Evolutionary conservation across 2,329 filamentous ascomycete species (phyloP), one percentile per base, ranked within the genome.

Genomic region (Fusarium oligoseptatum): DNA sequence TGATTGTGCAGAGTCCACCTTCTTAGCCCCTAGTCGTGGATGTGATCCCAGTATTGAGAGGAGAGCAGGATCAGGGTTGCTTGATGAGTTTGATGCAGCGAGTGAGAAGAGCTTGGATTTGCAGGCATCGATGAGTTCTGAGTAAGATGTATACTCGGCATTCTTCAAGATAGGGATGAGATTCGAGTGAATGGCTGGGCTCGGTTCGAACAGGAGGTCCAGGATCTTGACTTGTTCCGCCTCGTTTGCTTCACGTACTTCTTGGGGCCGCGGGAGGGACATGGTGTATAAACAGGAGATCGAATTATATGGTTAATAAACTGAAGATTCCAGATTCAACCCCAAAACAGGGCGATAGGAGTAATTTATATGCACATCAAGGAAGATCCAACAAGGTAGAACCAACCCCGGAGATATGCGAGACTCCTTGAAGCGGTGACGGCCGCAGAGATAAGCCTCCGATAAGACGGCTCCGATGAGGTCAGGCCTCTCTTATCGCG

Each of bases 121-220:
- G 48, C 97, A 87, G 50, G 90, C 88, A 56, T 89, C 86, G 78
- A 97, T 92, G 8, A 98, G 87, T 39, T 90, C 87, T 9, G 86
- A 73, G 82, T 98, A 98, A 29, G 91, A 92, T 2, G 84, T 77
- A 81, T 94, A 95, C 2, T 85, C 82, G 11, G 78, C 77, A 2
- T 81, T 78, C 45, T 86, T 86, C n/a, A 97, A 86, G 3, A 92
- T 84, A 2, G 93, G 93, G 7, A 94, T 81, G 17, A 93, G 90
- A 15, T 97, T 87, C 14, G 88, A 86, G 82, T 96, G 94, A 1
- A 98, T 90, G 60, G 92, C 89, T 1, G 89, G 85, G 64, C 92
- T 95, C 17, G 94, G 94, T 81, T 98, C 95, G 83, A 98, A 98
- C 68, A 98, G 91, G 4, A 92, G 87, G 83, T 97, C 94, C 58